Evolutionary conservation across 1,284 basidiomycete species (phyloP).

Genomic region (Fomitopsis betulina): DNA sequence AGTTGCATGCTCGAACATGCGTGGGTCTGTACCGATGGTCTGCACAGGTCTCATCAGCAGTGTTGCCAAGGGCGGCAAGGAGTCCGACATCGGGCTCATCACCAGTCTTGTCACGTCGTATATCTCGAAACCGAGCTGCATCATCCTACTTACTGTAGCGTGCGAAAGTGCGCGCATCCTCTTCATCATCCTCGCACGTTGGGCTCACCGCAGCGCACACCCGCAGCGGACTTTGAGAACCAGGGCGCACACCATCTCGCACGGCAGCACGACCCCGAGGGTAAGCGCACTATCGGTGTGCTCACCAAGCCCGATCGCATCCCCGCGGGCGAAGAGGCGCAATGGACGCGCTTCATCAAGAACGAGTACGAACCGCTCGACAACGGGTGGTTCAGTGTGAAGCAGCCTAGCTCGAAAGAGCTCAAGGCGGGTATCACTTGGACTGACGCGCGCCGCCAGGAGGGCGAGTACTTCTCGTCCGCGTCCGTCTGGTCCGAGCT

Average conservation of each 20-base stretch:
- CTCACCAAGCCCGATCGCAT: constrained; percentile 82
- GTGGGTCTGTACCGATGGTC: not conserved
- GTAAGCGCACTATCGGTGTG: constrained; percentile 70
- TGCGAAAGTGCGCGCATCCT: constrained; percentile 56
- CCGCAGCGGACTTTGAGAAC: constrained; percentile 68
- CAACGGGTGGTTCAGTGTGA: constrained; percentile 73
- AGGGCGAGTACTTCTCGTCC: constrained; percentile 64
- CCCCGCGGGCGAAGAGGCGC: constrained; percentile 51
- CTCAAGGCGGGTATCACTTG: constrained; percentile 55
- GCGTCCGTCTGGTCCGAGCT: constrained; percentile 54
- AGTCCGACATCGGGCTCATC: constrained; percentile 57
- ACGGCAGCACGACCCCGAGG: constrained; percentile 49
- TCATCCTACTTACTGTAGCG: constrained; percentile 66
- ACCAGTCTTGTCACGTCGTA: constrained; percentile 47
- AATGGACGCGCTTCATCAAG: constrained; percentile 58
- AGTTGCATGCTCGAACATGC: not conserved
- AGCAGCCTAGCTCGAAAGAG: constrained; percentile 60
- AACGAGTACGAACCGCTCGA: constrained; percentile 47
- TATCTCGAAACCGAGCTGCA: constrained; percentile 59
- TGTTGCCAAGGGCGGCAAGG: constrained; percentile 34
- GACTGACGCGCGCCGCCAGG: constrained; percentile 54
- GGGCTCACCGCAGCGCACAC: not conserved
- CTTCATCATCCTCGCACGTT: not conserved
- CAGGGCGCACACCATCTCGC: constrained; percentile 54
- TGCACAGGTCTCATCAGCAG: constrained; percentile 63